Conservation (phyloP, 768 basidiomycete genomes). For the Naganishia antarctica region DNA sequence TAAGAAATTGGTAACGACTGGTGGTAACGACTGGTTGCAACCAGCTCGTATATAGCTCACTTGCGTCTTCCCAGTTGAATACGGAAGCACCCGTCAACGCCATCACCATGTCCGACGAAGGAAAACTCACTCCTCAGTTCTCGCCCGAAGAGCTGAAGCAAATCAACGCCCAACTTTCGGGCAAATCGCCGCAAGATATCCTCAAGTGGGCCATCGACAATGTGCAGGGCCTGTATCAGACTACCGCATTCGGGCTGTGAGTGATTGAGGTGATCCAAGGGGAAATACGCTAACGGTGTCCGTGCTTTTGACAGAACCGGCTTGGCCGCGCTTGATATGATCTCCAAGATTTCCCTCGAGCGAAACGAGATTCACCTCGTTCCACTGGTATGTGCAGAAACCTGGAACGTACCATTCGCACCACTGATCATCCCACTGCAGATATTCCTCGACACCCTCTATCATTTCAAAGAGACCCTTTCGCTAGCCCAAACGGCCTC, state of each 20-base stretch:
- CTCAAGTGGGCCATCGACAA: constrained; percentile 76
- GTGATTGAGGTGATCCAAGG: constrained; percentile 19
- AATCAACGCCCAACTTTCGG: constrained; percentile 70
- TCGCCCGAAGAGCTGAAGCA: constrained; percentile 54
- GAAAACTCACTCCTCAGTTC: constrained; percentile 35
- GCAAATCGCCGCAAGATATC: constrained; percentile 74
- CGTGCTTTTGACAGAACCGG: constrained; percentile 57
- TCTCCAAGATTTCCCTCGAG: constrained; percentile 65
- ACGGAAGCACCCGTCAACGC: too few relatives aligned
- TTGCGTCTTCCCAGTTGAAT: neutral
- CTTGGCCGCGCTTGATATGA: constrained; percentile 88
- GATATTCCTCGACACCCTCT: constrained; percentile 94
- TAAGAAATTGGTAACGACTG: constrained; percentile 7
- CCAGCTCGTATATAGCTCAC: neutral
- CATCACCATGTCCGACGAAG: neutral
- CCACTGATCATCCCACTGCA: constrained; percentile 12
- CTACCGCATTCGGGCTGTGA: constrained; percentile 85
- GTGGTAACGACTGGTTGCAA: neutral
- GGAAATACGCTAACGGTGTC: neutral
- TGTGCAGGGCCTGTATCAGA: constrained; percentile 78
- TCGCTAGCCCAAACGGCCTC: constrained; percentile 79
- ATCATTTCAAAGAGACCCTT: constrained; percentile 92
- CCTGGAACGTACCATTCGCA: too few relatives aligned
- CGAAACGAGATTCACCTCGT: constrained; percentile 50
- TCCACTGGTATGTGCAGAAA: constrained; percentile 55